Conservation (phyloP, 164 flowering plant genomes). For the Platanus orientalis region DNA sequence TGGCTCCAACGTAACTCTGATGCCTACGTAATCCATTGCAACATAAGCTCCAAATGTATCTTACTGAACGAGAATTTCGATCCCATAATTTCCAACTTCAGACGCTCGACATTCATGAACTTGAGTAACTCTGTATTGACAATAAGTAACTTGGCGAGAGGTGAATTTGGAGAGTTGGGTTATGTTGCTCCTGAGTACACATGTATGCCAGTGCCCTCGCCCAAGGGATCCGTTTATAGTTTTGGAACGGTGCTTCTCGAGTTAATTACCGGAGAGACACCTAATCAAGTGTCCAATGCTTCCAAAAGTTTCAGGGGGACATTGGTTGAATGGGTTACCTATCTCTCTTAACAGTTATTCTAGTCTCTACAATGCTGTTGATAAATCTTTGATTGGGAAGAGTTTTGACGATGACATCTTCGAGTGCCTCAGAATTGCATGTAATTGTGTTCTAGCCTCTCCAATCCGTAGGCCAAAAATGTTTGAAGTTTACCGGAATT, state of each 20-base stretch:
- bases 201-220: constrained; percentile 19
- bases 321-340: constrained; percentile 17
- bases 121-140: too few species aligned
- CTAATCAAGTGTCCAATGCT: constrained; percentile 17
- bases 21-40: constrained; percentile 17
- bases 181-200: constrained; percentile 26
- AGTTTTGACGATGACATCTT: constrained; percentile 17
- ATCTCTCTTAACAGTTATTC: constrained; percentile 16
- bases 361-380: constrained; percentile 14
- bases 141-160: constrained; percentile 17
- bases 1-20: constrained; percentile 26
- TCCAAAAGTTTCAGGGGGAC: constrained; percentile 22
- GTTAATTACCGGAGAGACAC: constrained; percentile 19
- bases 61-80: constrained; percentile 20
- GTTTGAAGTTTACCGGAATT: constrained; percentile 19
- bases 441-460: constrained; percentile 17
- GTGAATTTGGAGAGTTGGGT: constrained; percentile 23
- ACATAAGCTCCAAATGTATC: constrained; percentile 24
- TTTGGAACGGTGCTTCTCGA: constrained; percentile 26
- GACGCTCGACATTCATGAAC: constrained; percentile 24
- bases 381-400: constrained; percentile 18
- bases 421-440: constrained; percentile 19
- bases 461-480: constrained; percentile 21
- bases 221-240: constrained; percentile 23
- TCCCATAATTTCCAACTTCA: constrained; percentile 22